Evolutionary conservation across 75 land plant species (phyloP), one percentile per base, ranked within the genome.

Genomic region (Pseudotsuga menziesii): DNA sequence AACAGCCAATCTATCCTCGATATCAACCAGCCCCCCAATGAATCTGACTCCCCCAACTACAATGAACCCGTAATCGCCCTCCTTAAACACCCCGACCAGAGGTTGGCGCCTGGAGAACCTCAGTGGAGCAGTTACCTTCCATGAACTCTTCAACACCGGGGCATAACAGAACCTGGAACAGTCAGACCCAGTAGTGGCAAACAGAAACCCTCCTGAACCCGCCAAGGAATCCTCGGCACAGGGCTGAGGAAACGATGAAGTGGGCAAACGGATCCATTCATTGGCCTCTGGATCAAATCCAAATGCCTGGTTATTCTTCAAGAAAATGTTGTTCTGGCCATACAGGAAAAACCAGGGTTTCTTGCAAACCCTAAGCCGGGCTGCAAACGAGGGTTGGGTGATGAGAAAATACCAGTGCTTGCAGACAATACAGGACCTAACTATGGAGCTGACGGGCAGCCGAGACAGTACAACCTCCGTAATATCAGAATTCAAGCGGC

Each of bases 321-420:
- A 39, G 71, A 82, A 76, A 54, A 87, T 73, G 79, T 85, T 81
- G 82, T 89, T 91, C 3, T 74, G 90, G 26, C 91, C 88, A 74
- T 60, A 87, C 73, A 89, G 80, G 58, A 90, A 83, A 75, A 93
- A 79, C 87, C 93, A 85, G 25, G 91, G 89, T n/a, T 74, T 72
- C 66, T 78, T 63, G 58, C 48, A 19, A 58, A 61, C 61, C 61
- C 81, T 69, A 56, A 81, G 72, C 19, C 75, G 76, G 35, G 67
- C n/a, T 69, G 80, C 54, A 75, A 92, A 92, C 73, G 84, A 79
- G 6, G 82, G 77, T 26, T 85, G 59, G 76, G 73, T 44, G 55
- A 83, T 72, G 27, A 85, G 52, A 14, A 85, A 75, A 58, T 72
- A 75, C 93, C 93, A 93, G 19, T 29, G 84, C 83, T 82, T 88